Evolutionary conservation across 1,284 basidiomycete genomes (phyloP), one percentile per base, ranked within the genome.

Genomic region (Phellinidium pouzarii): DNA sequence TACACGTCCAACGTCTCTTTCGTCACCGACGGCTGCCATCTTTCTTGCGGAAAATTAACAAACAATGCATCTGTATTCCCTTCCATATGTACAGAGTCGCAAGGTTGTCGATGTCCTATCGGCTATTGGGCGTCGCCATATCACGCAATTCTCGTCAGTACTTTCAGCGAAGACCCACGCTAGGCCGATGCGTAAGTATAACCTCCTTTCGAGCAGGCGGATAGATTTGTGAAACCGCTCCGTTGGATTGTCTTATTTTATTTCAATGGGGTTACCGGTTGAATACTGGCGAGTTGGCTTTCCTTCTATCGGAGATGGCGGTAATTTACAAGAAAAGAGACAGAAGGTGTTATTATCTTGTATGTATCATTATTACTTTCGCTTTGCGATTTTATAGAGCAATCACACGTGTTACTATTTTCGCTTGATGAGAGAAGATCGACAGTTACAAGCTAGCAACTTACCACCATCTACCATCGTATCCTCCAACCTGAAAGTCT

Each of bases 171-270:
- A 45, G 5, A 17, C 23, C 2, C 41, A 50, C 17, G 11, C 26
- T 8, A 7, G 41, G 17, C 43, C 14, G 7, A 25, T 51, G 25
- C 48, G 44, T 25, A 55, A 51, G 29, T 55, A 55, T 29, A 55
- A 40, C 25, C 49, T 55, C 11, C 48, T 40, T 37, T 31, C n/a
- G n/a, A n/a, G n/a, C n/a, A n/a, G 48, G 14, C 31, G 49, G 25
- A 36, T 43, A 27, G 48, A 55, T 4, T 51, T 55, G n/a, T 55
- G 38, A 41, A 19, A 14, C 20, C 29, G 14, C 17, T n/a, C 9
- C 6, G 29, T 6, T 12, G 6, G n/a, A 22, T 52, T 25, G 17
- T 23, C 19, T 40, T 51, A n/a, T n/a, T n/a, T n/a, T n/a, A n/a
- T n/a, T n/a, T n/a, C n/a, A n/a, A n/a, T n/a, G n/a, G n/a, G n/a